A percentile compares a stretch with the other conserved stretches of the same genome.
Conservation (phyloP, 2,329 filamentous ascomycete species). For the Leptodontidium sp. region DNA sequence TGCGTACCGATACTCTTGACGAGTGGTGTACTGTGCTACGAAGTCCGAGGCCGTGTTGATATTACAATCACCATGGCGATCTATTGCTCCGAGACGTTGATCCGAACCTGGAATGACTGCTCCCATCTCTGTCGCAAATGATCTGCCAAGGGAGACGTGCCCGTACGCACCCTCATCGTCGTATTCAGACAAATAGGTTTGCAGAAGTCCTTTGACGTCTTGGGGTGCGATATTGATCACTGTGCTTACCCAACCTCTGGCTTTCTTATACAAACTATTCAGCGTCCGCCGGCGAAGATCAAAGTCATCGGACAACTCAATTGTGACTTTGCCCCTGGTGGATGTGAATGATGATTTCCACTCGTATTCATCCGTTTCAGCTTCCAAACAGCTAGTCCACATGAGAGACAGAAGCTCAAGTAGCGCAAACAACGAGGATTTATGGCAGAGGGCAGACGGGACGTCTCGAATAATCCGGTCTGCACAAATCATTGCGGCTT, state of each 20-base stretch:
- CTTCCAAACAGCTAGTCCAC: slow-evolving; percentile 94
- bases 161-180: slow-evolving; percentile 91
- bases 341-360: slow-evolving; percentile 86
- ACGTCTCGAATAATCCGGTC: slow-evolving; percentile 86
- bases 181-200: slow-evolving; percentile 95
- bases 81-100: slow-evolving; percentile 83
- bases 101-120: slow-evolving; percentile 86
- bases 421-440: slow-evolving; percentile 88
- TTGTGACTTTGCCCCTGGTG: slow-evolving; percentile 75
- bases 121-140: slow-evolving; percentile 93
- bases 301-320: slow-evolving; percentile 96
- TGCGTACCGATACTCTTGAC: slow-evolving; percentile 92
- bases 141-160: slow-evolving; percentile 89
- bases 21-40: slow-evolving; percentile 94
- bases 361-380: slow-evolving; percentile 92
- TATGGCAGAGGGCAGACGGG: slow-evolving; percentile 89
- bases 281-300: slow-evolving; percentile 81
- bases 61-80: slow-evolving; percentile 73
- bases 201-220: slow-evolving; percentile 92
- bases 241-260: slow-evolving; percentile 80
- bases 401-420: slow-evolving; percentile 91
- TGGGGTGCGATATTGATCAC: slow-evolving; percentile 87
- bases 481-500: slow-evolving; percentile 83
- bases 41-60: slow-evolving; percentile 97
- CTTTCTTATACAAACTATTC: slow-evolving; percentile 77